phyloP scores from a whole-genome alignment of 306 rosid species.

The Albizia julibrissin region DNA sequence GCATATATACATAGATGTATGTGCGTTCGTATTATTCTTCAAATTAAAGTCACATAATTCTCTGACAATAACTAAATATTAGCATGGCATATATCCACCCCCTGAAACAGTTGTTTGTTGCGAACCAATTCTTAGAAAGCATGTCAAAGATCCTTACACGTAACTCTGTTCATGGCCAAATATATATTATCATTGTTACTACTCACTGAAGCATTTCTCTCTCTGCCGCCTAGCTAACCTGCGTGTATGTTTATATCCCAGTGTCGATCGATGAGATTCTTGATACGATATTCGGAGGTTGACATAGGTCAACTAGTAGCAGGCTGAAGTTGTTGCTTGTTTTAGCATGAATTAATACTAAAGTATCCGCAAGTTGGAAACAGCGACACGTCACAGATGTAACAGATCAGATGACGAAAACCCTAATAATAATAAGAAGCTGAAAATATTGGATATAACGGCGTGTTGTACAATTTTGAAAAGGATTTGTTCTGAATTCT shows the following conservation, averaged over 20 bases:
- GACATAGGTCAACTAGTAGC: background rate
- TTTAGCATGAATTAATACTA: background rate
- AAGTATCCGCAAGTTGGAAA: conserved; percentile 23
- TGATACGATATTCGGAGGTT: background rate
- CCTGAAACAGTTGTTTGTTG: background rate
- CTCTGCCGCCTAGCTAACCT: background rate
- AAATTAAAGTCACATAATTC: background rate
- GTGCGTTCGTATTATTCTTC: background rate
- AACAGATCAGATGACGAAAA: background rate
- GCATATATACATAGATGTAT: background rate
- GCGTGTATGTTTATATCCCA: background rate
- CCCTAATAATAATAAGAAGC: background rate
- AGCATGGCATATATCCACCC: conserved; percentile 15
- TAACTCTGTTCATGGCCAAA: conserved; percentile 15
- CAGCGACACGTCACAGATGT: background rate
- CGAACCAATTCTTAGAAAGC: background rate
- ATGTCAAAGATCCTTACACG: conserved; percentile 1
- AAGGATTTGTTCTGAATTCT: conserved; percentile 19
- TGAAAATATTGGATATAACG: background rate
- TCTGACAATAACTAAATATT: background rate
- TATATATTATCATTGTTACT: background rate
- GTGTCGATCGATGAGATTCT: background rate
- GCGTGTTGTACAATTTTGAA: conserved; percentile 5
- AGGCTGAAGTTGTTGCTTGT: background rate
- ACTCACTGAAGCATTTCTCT: background rate